Percentiles rank a stretch among this genome's conserved stretches.
These are phyloP conservation scores for Styphnolobium japonicum DNA, from an alignment of 306 rosid genomes.

Conservation along the genomic window DNA sequence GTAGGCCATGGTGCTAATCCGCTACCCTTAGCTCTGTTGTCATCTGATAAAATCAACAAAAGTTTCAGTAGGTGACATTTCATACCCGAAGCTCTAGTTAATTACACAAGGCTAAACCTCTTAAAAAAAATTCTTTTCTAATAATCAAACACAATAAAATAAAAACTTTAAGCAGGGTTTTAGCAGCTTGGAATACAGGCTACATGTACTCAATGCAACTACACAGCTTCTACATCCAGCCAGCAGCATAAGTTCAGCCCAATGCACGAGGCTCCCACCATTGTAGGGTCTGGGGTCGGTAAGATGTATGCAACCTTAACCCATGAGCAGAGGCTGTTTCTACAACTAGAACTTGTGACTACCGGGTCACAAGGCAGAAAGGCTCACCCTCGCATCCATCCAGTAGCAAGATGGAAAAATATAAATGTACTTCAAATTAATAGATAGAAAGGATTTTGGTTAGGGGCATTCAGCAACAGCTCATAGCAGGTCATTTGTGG, in stretches of 20 bases:
- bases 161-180: neutral
- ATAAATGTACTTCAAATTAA: neutral
- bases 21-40: constrained; percentile 70
- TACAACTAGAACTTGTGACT: neutral
- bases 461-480: neutral
- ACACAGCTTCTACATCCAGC: neutral
- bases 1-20: constrained; percentile 97
- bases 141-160: neutral
- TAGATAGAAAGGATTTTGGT: neutral
- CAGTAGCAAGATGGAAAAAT: neutral
- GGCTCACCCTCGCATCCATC: neutral
- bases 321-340: neutral
- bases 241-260: neutral
- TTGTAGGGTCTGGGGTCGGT: too few relatives aligned
- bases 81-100: neutral
- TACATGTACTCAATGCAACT: neutral
- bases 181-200: neutral
- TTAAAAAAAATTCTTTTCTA: neutral
- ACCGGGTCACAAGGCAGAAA: neutral
- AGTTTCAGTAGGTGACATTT: constrained; percentile 22
- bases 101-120: neutral
- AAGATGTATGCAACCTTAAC: neutral
- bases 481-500: neutral
- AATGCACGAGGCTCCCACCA: neutral
- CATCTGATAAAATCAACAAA: constrained; percentile 57